These are phyloP conservation scores for Syzygium jambos DNA, from an alignment of 345 rosid genomes.

Conservation along the genomic window DNA sequence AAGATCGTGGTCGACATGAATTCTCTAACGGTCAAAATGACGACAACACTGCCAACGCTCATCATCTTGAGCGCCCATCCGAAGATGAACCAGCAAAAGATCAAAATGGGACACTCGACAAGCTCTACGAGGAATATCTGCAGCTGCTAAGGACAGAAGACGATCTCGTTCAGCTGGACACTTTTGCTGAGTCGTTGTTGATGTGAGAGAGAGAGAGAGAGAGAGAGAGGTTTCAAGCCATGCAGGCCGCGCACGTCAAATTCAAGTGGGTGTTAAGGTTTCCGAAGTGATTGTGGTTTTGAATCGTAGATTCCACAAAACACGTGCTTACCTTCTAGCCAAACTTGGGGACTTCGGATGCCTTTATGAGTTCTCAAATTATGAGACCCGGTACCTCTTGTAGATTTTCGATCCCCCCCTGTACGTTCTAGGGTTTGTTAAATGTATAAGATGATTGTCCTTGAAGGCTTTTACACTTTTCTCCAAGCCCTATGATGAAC, in stretches of 20 bases:
- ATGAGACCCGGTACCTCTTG: neutral
- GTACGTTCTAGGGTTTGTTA: neutral
- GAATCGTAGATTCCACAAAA: neutral
- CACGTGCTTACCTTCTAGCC: neutral
- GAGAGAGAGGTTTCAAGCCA: neutral
- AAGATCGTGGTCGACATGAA: neutral
- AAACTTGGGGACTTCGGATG: neutral
- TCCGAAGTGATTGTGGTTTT: neutral
- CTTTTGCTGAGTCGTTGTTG: conserved; percentile 23
- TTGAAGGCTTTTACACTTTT: neutral
- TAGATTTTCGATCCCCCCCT: neutral
- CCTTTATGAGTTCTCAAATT: neutral
- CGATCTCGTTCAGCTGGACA: conserved; percentile 14
- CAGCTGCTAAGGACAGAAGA: conserved; percentile 23
- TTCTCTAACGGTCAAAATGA: neutral
- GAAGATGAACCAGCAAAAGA: neutral
- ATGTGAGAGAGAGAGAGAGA: conserved; percentile 1
- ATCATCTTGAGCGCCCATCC: neutral
- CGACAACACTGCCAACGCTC: conserved; percentile 1
- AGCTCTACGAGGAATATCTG: conserved; percentile 38
- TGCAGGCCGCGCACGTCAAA: neutral
- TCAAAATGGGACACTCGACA: conserved; percentile 6
- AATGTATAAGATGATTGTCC: neutral
- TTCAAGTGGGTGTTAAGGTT: neutral
- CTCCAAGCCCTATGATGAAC: neutral